A percentile compares a stretch with the other conserved stretches of the same genome.
Conservation (phyloP, 2,329 filamentous ascomycete species). For the Diaporthe eres region DNA sequence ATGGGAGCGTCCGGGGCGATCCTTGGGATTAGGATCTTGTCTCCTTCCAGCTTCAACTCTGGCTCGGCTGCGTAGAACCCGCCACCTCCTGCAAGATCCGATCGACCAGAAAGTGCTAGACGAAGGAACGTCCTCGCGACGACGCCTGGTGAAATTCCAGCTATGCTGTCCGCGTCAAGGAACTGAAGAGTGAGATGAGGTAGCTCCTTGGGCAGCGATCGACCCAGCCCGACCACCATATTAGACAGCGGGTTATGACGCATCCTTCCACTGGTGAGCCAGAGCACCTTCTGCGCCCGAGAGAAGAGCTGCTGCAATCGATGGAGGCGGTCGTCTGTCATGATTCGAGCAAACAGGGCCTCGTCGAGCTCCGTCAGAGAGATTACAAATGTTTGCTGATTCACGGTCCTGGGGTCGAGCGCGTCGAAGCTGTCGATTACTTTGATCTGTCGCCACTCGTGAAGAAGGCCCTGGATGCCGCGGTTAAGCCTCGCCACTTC, state of each 20-base stretch:
- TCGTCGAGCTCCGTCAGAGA: constrained; percentile 35
- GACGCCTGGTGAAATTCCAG: constrained; percentile 16
- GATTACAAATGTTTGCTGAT: neutral
- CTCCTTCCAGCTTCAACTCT: neutral
- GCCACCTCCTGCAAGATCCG: constrained; percentile 37
- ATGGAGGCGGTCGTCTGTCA: constrained; percentile 40
- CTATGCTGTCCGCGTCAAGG: constrained; percentile 43
- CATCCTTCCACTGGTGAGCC: constrained; percentile 45
- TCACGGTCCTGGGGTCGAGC: neutral
- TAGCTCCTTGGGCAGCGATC: constrained; percentile 42
- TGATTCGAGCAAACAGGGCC: constrained; percentile 44
- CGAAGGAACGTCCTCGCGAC: constrained; percentile 33
- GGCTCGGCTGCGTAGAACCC: neutral
- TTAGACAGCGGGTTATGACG: constrained; percentile 45
- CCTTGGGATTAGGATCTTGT: neutral
- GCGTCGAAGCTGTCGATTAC: neutral
- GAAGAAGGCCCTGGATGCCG: neutral
- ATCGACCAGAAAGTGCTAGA: constrained; percentile 7
- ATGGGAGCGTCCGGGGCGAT: constrained; percentile 13
- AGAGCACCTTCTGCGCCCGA: constrained; percentile 42
- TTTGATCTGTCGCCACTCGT: neutral
- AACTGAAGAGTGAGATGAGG: constrained; percentile 44
- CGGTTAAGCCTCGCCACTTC: neutral
- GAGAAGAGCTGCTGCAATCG: constrained; percentile 44
- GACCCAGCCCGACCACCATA: constrained; percentile 46